These are phyloP conservation scores for Gymnopus androsaceus DNA, from an alignment of 1,284 basidiomycete species.

Conservation along the genomic window DNA sequence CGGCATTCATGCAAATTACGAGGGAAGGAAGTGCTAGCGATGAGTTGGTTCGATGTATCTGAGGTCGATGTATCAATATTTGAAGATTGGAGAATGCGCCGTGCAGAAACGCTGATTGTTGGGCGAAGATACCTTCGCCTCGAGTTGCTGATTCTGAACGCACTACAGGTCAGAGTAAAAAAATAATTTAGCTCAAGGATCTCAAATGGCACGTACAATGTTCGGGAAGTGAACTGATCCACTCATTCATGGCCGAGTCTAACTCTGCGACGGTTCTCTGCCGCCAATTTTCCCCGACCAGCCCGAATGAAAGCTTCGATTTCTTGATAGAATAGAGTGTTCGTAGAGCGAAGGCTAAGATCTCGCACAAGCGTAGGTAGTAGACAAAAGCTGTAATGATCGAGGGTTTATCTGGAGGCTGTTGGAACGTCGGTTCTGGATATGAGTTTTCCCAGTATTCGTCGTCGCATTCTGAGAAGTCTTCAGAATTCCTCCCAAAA, in stretches of 20 bases:
- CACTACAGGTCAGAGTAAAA: neutral
- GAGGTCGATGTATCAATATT: slow-evolving; percentile 3
- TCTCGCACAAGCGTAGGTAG: slow-evolving; percentile 57
- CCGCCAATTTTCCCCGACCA: slow-evolving; percentile 49
- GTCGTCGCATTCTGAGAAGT: slow-evolving; percentile 72
- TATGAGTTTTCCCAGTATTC: slow-evolving; percentile 60
- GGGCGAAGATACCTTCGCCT: slow-evolving; percentile 9
- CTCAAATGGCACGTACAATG: slow-evolving; percentile 13
- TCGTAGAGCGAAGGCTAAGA: slow-evolving; percentile 56
- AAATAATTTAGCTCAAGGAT: neutral
- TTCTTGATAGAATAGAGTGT: slow-evolving; percentile 54
- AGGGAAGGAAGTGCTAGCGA: neutral
- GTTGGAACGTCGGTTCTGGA: slow-evolving; percentile 43
- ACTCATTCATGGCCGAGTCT: slow-evolving; percentile 17
- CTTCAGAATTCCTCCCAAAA: no score
- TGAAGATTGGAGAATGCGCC: slow-evolving; percentile 14
- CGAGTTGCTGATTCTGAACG: slow-evolving; percentile 8
- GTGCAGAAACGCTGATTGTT: slow-evolving; percentile 17
- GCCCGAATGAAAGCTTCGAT: slow-evolving; percentile 49
- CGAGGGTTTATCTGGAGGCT: slow-evolving; percentile 51
- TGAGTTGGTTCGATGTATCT: neutral
- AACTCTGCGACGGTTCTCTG: slow-evolving; percentile 14
- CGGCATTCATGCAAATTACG: neutral
- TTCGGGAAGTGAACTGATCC: slow-evolving; percentile 15
- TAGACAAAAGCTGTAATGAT: slow-evolving; percentile 51